Conservation (phyloP, 1,284 basidiomycete genomes). For the Phylloboletellus chloephorus region DNA sequence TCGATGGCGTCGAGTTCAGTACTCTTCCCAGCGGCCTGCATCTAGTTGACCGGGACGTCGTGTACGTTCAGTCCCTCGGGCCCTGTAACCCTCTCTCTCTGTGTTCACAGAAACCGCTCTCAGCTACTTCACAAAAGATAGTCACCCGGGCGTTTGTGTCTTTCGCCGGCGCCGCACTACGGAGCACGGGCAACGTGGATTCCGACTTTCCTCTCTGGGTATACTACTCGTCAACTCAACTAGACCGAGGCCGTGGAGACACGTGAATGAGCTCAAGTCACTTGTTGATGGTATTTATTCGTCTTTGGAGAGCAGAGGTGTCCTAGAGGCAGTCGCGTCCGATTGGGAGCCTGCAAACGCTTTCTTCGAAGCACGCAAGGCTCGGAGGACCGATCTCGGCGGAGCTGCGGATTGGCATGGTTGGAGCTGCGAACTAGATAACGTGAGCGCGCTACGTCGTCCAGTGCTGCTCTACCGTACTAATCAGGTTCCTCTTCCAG, state of each 20-base stretch:
- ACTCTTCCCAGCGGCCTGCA: conserved; percentile 77
- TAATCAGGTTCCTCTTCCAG: conserved; percentile 22
- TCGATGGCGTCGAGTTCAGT: conserved; percentile 71
- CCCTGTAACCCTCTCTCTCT: neutral
- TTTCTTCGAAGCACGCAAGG: conserved; percentile 63
- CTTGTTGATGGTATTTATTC: conserved; percentile 54
- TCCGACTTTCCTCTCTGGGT: conserved; percentile 72
- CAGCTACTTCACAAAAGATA: conserved; percentile 69
- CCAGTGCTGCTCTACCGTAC: neutral
- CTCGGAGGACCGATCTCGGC: conserved; percentile 41
- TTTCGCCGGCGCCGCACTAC: conserved; percentile 62
- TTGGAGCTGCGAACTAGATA: conserved; percentile 60
- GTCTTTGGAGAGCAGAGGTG: conserved; percentile 42
- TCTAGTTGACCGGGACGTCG: conserved; percentile 67
- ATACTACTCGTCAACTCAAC: conserved; percentile 60
- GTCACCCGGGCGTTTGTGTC: conserved; percentile 64
- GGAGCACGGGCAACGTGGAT: conserved; percentile 69
- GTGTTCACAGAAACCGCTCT: conserved; percentile 7
- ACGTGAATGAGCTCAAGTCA: conserved; percentile 56
- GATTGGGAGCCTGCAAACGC: conserved; percentile 58
- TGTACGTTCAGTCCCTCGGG: conserved; percentile 44
- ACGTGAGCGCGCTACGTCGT: conserved; percentile 33
- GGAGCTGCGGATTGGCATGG: conserved; percentile 57
- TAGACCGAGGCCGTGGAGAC: conserved; percentile 66
- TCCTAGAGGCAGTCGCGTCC: conserved; percentile 46